These are phyloP conservation scores for Ascochyta clinopodiicola DNA, from an alignment of 2,329 filamentous ascomycete genomes.

Conservation along the genomic window DNA sequence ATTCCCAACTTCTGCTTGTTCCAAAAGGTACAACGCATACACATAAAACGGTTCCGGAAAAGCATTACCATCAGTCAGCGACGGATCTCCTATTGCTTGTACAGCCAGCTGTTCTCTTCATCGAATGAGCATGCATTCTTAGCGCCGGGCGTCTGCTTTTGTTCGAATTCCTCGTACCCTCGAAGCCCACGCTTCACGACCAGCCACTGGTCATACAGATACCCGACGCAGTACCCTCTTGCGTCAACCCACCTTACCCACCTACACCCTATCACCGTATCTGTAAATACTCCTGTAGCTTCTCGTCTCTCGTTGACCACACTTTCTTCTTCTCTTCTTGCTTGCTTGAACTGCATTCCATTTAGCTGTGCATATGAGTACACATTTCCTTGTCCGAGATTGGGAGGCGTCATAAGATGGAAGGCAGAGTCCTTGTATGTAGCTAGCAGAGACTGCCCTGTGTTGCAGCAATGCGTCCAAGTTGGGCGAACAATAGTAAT, in stretches of 20 bases:
- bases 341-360: conserved; percentile 17
- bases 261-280: conserved; percentile 9
- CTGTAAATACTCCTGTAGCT: conserved; percentile 19
- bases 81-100: conserved; percentile 29
- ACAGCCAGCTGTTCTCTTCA: conserved; percentile 25
- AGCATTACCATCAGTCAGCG: conserved; percentile 27
- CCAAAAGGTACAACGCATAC: conserved; percentile 17
- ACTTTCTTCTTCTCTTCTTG: conserved; percentile 14
- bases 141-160: conserved; percentile 37
- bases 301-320: conserved; percentile 16
- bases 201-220: conserved; percentile 43
- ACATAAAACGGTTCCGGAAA: conserved; percentile 22
- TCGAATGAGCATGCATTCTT: conserved; percentile 36
- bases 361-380: conserved; percentile 17
- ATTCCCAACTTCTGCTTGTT: conserved; percentile 3
- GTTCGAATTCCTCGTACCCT: conserved; percentile 18
- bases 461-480: conserved; percentile 16
- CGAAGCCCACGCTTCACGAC: conserved; percentile 34
- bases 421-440: conserved; percentile 10
- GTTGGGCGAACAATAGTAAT: conserved; percentile 18
- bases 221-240: conserved; percentile 38
- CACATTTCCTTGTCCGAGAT: conserved; percentile 19
- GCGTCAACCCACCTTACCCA: conserved; percentile 10
- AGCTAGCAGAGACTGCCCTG: conserved; percentile 13
- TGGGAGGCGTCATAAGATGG: conserved; percentile 8